A percentile compares a stretch with the other conserved stretches of the same genome.
phyloP scores from a whole-genome alignment of 768 basidiomycete genomes.

The Trametes punicea region DNA sequence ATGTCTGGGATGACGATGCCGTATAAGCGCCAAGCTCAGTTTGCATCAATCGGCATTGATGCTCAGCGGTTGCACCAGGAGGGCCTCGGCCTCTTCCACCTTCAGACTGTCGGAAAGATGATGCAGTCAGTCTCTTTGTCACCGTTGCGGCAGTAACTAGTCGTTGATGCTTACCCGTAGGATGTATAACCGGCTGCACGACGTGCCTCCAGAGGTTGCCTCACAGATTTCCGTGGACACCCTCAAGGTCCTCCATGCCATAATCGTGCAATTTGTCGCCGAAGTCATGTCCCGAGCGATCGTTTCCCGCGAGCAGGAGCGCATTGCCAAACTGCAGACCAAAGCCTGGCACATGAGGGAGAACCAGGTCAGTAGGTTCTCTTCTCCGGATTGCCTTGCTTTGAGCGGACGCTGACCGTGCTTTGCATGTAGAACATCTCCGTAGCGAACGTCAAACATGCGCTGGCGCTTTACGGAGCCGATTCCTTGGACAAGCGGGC shows the following conservation, averaged over 20 bases:
- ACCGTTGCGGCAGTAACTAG: not conserved
- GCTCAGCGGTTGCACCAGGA: conserved; percentile 38
- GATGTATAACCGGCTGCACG: conserved; percentile 30
- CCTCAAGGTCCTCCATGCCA: conserved; percentile 43
- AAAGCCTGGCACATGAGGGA: conserved; percentile 54
- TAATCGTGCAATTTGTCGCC: conserved; percentile 49
- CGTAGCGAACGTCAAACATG: conserved; percentile 43
- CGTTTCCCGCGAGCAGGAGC: conserved; percentile 56
- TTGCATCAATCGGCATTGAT: conserved; percentile 45
- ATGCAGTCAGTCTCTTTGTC: conserved; percentile 37
- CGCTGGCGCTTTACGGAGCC: conserved; percentile 46
- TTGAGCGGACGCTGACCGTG: not conserved
- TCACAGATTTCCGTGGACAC: conserved; percentile 45
- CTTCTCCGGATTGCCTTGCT: no score
- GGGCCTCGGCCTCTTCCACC: conserved; percentile 49
- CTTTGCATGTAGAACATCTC: conserved; percentile 36
- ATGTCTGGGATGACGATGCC: conserved; percentile 41
- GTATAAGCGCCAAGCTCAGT: conserved; percentile 41
- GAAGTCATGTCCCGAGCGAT: conserved; percentile 50
- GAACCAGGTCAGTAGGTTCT: conserved; percentile 41
- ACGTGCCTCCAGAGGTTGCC: conserved; percentile 26
- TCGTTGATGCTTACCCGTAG: conserved; percentile 16
- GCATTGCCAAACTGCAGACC: conserved; percentile 51
- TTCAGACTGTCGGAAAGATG: conserved; percentile 35
- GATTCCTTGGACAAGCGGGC: conserved; percentile 34